A percentile compares a stretch with the other conserved stretches of the same genome.
phyloP scores from a whole-genome alignment of 2,329 filamentous ascomycete genomes.

The Aureobasidium subglaciale region DNA sequence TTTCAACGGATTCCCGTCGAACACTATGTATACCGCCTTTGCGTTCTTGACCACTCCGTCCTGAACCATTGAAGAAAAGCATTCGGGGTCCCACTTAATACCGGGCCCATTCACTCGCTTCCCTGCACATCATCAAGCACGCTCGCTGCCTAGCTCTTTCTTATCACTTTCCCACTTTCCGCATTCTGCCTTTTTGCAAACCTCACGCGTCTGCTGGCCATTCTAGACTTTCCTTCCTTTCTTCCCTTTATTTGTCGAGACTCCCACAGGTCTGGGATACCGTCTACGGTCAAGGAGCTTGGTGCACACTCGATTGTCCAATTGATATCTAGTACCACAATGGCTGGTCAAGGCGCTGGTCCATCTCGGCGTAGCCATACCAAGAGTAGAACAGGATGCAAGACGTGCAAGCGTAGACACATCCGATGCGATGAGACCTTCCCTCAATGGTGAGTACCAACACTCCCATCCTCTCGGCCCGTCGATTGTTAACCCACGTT shows the following conservation, averaged over 20 bases:
- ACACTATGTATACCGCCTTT: slow-evolving; percentile 16
- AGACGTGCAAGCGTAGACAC: slow-evolving; percentile 94
- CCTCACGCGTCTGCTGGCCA: slow-evolving; percentile 9
- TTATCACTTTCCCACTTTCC: slow-evolving; percentile 3
- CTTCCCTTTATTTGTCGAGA: not conserved
- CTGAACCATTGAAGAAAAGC: slow-evolving; percentile 11
- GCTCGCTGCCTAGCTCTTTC: slow-evolving; percentile 11
- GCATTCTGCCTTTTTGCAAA: slow-evolving; percentile 2
- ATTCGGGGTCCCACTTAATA: slow-evolving; percentile 14
- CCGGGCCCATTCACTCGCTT: slow-evolving; percentile 14
- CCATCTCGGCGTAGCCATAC: slow-evolving; percentile 89
- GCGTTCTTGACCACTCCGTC: slow-evolving; percentile 11
- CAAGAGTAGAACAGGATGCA: slow-evolving; percentile 97
- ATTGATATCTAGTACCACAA: slow-evolving; percentile 31
- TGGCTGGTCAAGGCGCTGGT: slow-evolving; percentile 92
- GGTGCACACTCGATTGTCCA: not conserved
- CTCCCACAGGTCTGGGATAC: slow-evolving; percentile 5
- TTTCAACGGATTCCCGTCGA: slow-evolving; percentile 7
- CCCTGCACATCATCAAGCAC: slow-evolving; percentile 13
- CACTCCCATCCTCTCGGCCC: not conserved
- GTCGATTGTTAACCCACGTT: slow-evolving; percentile 21
- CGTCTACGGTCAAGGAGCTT: not conserved
- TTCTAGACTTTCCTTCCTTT: slow-evolving; percentile 8
- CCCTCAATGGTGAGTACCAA: slow-evolving; percentile 70
- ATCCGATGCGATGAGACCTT: slow-evolving; percentile 98